phyloP scores from a whole-genome alignment of 768 basidiomycete genomes.

The Kwoniella sp. region DNA sequence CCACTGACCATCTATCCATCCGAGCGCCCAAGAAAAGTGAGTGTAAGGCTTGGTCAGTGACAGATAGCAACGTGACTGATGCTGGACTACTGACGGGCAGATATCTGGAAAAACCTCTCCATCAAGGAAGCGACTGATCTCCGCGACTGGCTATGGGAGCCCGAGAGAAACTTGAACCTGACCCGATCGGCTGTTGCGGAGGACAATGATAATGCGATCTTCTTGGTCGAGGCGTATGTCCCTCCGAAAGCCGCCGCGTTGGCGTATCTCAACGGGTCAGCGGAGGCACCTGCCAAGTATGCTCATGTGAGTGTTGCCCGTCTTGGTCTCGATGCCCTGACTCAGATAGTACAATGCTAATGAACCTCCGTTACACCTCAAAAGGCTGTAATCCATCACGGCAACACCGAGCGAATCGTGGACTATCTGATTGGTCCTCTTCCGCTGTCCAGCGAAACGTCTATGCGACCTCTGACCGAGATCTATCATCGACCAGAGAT shows the following conservation, averaged over 20 bases:
- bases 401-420: constrained; percentile 58
- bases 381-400: constrained; percentile 62
- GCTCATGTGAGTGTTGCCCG: constrained; percentile 53
- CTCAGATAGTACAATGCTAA: too few species aligned
- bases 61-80: not conserved
- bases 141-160: constrained; percentile 60
- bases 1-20: not conserved
- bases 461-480: constrained; percentile 53
- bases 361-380: too few species aligned
- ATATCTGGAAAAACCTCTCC: constrained; percentile 64
- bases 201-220: constrained; percentile 62
- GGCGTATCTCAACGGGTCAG: constrained; percentile 59
- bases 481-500: constrained; percentile 51
- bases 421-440: constrained; percentile 68
- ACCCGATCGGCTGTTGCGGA: constrained; percentile 56
- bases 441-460: constrained; percentile 59
- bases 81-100: too few species aligned
- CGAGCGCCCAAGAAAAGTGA: constrained; percentile 10
- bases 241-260: constrained; percentile 62
- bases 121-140: constrained; percentile 60
- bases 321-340: too few species aligned
- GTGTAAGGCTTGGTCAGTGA: not conserved
- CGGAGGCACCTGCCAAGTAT: constrained; percentile 56
- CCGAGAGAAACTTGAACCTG: constrained; percentile 61
- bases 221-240: constrained; percentile 61